Base-by-base conservation (phyloP, 257 asterid species). In the Anisodus acutangulus region DNA sequence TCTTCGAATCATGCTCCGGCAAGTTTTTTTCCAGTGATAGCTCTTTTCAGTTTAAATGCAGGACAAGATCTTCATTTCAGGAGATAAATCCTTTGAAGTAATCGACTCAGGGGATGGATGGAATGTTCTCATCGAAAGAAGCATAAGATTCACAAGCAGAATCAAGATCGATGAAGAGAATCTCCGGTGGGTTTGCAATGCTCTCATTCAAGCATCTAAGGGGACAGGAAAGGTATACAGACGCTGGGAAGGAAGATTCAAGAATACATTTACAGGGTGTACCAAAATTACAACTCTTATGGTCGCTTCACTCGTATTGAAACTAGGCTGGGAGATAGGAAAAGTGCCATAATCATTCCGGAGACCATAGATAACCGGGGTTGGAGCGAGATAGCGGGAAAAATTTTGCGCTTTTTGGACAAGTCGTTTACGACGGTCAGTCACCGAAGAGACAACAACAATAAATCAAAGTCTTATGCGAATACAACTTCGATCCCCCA, bases 41-140 rank as follows among this genome's bases (percentile, higher is more conserved):
- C 76, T 67, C 76, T 37, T 67, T 67, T 67, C 49, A 67, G 74
- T 35, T 67, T 47, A 35, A 13, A 67, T 67, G 43, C 49, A 67
- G 15, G 22, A 67, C 74, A 13, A 64, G 35, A 67, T 67, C 76
- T 67, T 67, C 51, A 67, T 67, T 67, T 15, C 51, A 35, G 22
- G 51, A 49, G 6, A 67, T 67, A 67, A 67, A 67, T 67, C 76
- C 8, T 37, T 67, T 67, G 22, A 67, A 37, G 76, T 37, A 67
- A 67, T 67, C 22, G 6, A 67, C 76, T 37, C 49, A 3, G 11
- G 49, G 51, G 74, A 67, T 55, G 19, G n/a, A 19, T 5, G 62
- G 62, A 5, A 57, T 57, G 8, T 13, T 2, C 62, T 57, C 5
- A 57, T 57, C 8, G 62, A 57, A 57, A 15, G 62, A 57, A 57